These are phyloP conservation scores for Tetracentron sinense DNA, from an alignment of 164 flowering plant species.

Conservation along the genomic window DNA sequence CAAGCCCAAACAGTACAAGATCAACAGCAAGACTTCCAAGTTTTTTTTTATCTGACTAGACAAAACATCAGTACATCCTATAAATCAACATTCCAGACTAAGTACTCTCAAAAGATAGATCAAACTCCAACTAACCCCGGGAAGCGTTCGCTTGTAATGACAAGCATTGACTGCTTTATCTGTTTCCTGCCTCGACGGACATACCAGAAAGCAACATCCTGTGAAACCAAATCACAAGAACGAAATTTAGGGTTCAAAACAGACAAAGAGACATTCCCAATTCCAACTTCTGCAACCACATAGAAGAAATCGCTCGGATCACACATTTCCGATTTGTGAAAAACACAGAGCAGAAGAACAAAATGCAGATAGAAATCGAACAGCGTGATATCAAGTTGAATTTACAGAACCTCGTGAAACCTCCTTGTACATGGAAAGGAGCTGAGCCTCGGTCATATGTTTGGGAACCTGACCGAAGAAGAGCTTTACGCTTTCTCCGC, in stretches of 20 bases:
- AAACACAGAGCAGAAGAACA: slow-evolving; percentile 1
- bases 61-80: too few relatives aligned
- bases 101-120: not conserved
- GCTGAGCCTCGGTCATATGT: slow-evolving; percentile 79
- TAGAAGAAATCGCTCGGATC: slow-evolving; percentile 4
- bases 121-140: slow-evolving; percentile 62
- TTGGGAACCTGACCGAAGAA: slow-evolving; percentile 98
- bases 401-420: slow-evolving; percentile 65
- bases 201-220: slow-evolving; percentile 95
- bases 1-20: not conserved
- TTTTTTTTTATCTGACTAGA: too few relatives aligned
- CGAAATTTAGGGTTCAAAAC: slow-evolving; percentile 32
- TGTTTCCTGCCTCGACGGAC: slow-evolving; percentile 91
- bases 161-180: slow-evolving; percentile 92
- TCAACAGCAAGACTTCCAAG: not conserved
- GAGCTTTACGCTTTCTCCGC: slow-evolving; percentile 84
- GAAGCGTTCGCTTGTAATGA: slow-evolving; percentile 85
- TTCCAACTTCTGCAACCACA: slow-evolving; percentile 3
- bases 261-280: not conserved
- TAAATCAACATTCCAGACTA: too few relatives aligned
- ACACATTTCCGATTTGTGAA: slow-evolving; percentile 15
- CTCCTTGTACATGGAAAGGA: slow-evolving; percentile 80
- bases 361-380: slow-evolving; percentile 8
- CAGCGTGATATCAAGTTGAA: not conserved
- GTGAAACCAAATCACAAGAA: slow-evolving; percentile 11